Evolutionary conservation across 495 filamentous ascomycete species (phyloP).

Genomic region (Rhizodiscina lignyota): DNA sequence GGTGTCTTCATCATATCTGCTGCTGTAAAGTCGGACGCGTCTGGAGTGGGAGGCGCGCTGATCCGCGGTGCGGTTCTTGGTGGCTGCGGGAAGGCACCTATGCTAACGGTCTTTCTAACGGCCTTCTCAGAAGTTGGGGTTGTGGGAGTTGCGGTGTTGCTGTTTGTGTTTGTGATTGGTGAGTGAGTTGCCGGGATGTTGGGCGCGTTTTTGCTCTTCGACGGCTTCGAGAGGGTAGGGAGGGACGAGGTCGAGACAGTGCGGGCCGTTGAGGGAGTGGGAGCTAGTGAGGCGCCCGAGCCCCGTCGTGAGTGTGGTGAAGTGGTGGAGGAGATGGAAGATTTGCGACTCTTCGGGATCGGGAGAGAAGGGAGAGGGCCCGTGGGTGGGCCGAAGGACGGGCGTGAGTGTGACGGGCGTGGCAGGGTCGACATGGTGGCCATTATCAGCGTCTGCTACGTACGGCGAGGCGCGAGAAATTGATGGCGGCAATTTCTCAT

Average conservation of each 20-base stretch:
- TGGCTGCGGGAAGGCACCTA: constrained; percentile 83
- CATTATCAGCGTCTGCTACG: not conserved
- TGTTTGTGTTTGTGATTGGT: constrained; percentile 13
- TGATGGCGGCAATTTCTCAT: no score
- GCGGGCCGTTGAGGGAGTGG: constrained; percentile 6
- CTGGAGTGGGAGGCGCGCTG: not conserved
- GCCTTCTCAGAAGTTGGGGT: constrained; percentile 38
- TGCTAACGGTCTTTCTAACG: constrained; percentile 75
- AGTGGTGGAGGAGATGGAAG: constrained; percentile 27
- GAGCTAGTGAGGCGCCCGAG: constrained; percentile 8
- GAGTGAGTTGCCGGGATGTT: constrained; percentile 8
- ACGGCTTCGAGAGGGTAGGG: not conserved
- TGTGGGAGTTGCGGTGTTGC: constrained; percentile 4
- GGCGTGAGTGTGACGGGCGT: constrained; percentile 42
- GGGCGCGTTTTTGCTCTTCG: not conserved
- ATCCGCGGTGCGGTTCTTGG: constrained; percentile 34
- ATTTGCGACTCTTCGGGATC: constrained; percentile 52
- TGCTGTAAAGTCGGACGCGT: not conserved
- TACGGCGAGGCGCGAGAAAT: no score
- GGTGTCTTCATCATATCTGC: constrained; percentile 7
- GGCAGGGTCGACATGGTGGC: constrained; percentile 48
- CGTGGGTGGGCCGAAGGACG: constrained; percentile 44
- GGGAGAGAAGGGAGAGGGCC: constrained; percentile 54
- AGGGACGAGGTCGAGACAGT: constrained; percentile 13
- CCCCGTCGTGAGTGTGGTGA: constrained; percentile 26